Evolutionary conservation across 2,329 filamentous ascomycete genomes (phyloP).

Genomic region (Penicillium sp.): DNA sequence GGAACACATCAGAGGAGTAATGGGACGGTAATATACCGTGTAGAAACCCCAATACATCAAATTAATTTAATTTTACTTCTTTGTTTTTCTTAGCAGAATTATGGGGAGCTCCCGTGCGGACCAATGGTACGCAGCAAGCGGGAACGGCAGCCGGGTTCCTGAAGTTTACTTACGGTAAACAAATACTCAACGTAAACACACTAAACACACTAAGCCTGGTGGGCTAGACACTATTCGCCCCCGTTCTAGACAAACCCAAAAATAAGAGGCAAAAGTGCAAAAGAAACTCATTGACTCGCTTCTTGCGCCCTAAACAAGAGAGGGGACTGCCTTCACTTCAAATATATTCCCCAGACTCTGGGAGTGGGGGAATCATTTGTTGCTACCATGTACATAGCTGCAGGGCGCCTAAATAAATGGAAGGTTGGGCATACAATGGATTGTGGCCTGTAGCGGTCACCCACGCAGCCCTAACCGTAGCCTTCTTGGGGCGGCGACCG

Average conservation of each 20-base stretch:
- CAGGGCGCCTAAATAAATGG: constrained; percentile 5
- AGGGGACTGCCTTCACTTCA: not conserved
- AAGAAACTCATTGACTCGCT: not conserved
- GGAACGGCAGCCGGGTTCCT: constrained; percentile 6
- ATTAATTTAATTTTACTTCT: not conserved
- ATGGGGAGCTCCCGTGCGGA: constrained; percentile 3
- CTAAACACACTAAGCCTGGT: not conserved
- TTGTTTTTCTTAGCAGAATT: not conserved
- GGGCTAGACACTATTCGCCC: not conserved
- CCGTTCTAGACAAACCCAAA: not conserved
- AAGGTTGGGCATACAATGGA: constrained; percentile 13
- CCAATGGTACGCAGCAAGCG: constrained; percentile 4
- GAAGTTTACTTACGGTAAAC: constrained; percentile 2
- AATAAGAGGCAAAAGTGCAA: not conserved
- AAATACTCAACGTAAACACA: not conserved
- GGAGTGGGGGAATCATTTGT: not conserved
- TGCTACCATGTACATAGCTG: not conserved
- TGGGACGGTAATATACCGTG: not conserved
- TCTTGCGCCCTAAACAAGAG: not conserved
- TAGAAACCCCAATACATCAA: not conserved
- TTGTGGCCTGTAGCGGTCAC: constrained; percentile 8
- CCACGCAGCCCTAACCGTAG: constrained; percentile 5
- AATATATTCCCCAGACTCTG: no score
- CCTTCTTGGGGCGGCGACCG: not conserved
- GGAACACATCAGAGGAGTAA: not conserved